Percentiles rank a stretch among this genome's conserved stretches.
These are phyloP conservation scores for Aspergillus tamarii DNA, from an alignment of 2,329 filamentous ascomycete species.

Conservation along the genomic window DNA sequence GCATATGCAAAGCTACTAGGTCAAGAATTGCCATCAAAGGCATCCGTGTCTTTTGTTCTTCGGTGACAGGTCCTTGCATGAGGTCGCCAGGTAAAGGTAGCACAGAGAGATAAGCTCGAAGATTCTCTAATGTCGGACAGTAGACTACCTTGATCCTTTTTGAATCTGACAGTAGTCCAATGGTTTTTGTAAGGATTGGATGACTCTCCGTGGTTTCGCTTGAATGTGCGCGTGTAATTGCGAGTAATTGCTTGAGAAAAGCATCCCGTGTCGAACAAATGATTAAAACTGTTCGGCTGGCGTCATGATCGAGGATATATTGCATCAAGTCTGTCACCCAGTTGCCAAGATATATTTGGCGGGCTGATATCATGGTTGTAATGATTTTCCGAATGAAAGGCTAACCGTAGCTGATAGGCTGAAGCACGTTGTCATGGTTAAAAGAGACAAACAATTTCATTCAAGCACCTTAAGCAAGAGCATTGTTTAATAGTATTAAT, in stretches of 20 bases:
- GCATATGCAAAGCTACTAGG: slow-evolving; percentile 44
- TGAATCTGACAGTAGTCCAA: slow-evolving; percentile 70
- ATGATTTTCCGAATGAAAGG: neutral
- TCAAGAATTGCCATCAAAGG: slow-evolving; percentile 46
- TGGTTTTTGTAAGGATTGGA: slow-evolving; percentile 63
- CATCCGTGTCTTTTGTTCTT: slow-evolving; percentile 11
- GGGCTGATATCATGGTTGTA: slow-evolving; percentile 21
- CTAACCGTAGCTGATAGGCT: neutral
- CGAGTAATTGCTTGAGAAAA: slow-evolving; percentile 65
- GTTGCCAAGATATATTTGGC: slow-evolving; percentile 52
- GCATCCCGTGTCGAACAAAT: slow-evolving; percentile 67
- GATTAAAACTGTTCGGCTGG: slow-evolving; percentile 66
- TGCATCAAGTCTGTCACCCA: slow-evolving; percentile 60
- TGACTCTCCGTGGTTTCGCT: slow-evolving; percentile 27
- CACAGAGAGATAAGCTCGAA: slow-evolving; percentile 74
- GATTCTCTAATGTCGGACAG: slow-evolving; percentile 72
- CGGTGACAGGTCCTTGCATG: neutral
- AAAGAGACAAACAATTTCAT: neutral
- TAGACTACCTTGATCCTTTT: slow-evolving; percentile 72
- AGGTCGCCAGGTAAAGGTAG: slow-evolving; percentile 33
- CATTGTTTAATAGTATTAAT: neutral
- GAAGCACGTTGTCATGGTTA: neutral
- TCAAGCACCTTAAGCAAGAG: neutral
- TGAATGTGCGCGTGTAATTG: slow-evolving; percentile 47
- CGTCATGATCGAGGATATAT: slow-evolving; percentile 62